Base-by-base conservation (phyloP, 73 alveolate species). In the Stentor coeruleus region DNA sequence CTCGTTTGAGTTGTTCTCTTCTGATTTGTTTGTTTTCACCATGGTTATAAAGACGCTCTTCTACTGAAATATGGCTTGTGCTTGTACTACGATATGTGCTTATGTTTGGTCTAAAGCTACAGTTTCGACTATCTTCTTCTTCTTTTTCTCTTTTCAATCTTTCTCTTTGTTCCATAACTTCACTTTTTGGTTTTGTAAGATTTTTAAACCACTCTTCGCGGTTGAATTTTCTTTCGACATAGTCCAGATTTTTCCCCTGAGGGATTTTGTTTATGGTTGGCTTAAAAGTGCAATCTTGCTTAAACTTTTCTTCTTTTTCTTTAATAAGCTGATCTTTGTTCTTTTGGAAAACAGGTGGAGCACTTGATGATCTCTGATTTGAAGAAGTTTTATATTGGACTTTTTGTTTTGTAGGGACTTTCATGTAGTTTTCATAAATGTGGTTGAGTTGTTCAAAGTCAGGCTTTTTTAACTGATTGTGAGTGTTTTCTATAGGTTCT, bases 261-360 rank as follows among this genome's bases (percentile, higher is more conserved):
- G n/a, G n/a, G n/a, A n/a, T n/a, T n/a, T n/a, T n/a, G n/a, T 66
- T 31, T 0, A 66, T 66, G n/a, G n/a, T 66, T 26, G 79, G 79
- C 39, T 2, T 0, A 66, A 66, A 66, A 0, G 79, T 66, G 79
- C 79, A 66, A 1, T 66, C 79, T 31, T 66, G 49, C 33, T 31
- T 66, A 31, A 66, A 66, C 33, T 66, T 66, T 66, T 66, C 79
- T 33, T 66, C 79, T 20, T 66, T 66, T 66, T 66, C 79, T 66
- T 66, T 26, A 1, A 66, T 20, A 20, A 66, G n/a, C 79, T 66
- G 36, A 20, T 33, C 79, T 20, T 20, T 66, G 0, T 37, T 20
- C 37, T 66, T 66, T 66, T 15, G n/a, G 1, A 20, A 20, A 28
- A 31, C 37, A 26, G 79, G 79, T 28, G 79, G 79, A 2, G 79